Percentiles rank a stretch among this genome's conserved stretches.
Conservation (phyloP, 371 early-diverging fungal species). For the Batkoa obscura region DNA sequence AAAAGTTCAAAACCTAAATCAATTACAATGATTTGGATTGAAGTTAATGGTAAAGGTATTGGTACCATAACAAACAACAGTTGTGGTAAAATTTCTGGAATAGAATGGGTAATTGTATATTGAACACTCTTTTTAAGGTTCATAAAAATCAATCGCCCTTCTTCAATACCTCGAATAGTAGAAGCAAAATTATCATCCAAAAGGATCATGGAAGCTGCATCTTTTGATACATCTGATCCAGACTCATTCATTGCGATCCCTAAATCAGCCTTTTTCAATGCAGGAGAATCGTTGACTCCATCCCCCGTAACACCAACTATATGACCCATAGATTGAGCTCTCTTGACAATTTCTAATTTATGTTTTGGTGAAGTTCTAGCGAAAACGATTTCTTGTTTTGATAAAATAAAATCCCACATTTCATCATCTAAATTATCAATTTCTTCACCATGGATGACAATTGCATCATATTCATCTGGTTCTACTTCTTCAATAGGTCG, state of each 20-base stretch:
- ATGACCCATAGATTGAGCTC: conserved; percentile 62
- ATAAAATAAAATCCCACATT: conserved; percentile 76
- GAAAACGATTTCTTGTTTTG: conserved; percentile 74
- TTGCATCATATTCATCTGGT: conserved; percentile 61
- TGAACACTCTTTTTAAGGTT: conserved; percentile 86
- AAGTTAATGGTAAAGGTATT: conserved; percentile 62
- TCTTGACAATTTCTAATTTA: conserved; percentile 72
- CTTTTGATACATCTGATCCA: conserved; percentile 91
- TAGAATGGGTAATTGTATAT: conserved; percentile 79
- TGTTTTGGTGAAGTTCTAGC: conserved; percentile 81
- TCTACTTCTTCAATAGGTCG: conserved; percentile 30
- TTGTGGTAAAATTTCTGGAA: conserved; percentile 61
- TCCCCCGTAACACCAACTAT: conserved; percentile 89
- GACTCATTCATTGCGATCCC: conserved; percentile 93
- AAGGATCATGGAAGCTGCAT: conserved; percentile 92
- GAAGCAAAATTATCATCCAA: conserved; percentile 38
- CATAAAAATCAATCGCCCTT: conserved; percentile 83
- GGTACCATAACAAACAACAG: conserved; percentile 70
- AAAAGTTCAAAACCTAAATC: conserved; percentile 88
- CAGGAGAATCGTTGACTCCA: conserved; percentile 83
- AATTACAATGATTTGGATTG: conserved; percentile 73
- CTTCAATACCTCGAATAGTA: conserved; percentile 20
- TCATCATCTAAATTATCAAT: conserved; percentile 54
- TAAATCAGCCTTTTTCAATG: conserved; percentile 86
- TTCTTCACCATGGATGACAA: conserved; percentile 79